Evolutionary conservation across 352 stramenopile species (phyloP).

Genomic region (Globisporangium spinosum): DNA sequence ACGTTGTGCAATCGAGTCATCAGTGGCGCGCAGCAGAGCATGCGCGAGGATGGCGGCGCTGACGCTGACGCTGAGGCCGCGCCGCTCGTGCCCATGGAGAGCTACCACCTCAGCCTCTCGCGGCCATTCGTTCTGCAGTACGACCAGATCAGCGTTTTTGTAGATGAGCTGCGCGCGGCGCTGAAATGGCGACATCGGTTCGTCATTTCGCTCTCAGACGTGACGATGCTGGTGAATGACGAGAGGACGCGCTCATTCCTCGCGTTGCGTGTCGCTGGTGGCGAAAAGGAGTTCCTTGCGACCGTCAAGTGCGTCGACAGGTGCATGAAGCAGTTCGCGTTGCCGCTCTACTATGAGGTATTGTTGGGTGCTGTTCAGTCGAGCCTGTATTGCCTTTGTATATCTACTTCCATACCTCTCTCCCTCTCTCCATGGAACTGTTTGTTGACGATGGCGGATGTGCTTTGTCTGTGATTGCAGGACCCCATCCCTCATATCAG

Average conservation of each 20-base stretch:
- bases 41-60: not conserved
- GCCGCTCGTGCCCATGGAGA: constrained; percentile 34
- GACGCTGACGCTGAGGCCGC: not conserved
- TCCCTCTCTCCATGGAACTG: constrained; percentile 22
- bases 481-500: constrained; percentile 79
- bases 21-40: constrained; percentile 22
- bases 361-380: not conserved
- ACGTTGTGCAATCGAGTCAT: constrained; percentile 28
- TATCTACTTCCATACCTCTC: not conserved
- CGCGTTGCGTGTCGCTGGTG: constrained; percentile 42
- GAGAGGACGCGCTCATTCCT: constrained; percentile 74
- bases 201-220: constrained; percentile 30
- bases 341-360: constrained; percentile 67
- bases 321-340: constrained; percentile 48
- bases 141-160: constrained; percentile 65
- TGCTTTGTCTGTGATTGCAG: constrained; percentile 26
- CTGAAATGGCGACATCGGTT: constrained; percentile 74
- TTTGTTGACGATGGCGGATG: constrained; percentile 37
- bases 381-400: not conserved
- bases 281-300: constrained; percentile 30
- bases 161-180: constrained; percentile 53
- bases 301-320: constrained; percentile 57
- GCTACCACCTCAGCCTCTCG: constrained; percentile 71
- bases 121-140: constrained; percentile 69
- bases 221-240: constrained; percentile 65